These are phyloP conservation scores for Dioscorea dumetorum DNA, from an alignment of 106 monocot species.

Conservation along the genomic window DNA sequence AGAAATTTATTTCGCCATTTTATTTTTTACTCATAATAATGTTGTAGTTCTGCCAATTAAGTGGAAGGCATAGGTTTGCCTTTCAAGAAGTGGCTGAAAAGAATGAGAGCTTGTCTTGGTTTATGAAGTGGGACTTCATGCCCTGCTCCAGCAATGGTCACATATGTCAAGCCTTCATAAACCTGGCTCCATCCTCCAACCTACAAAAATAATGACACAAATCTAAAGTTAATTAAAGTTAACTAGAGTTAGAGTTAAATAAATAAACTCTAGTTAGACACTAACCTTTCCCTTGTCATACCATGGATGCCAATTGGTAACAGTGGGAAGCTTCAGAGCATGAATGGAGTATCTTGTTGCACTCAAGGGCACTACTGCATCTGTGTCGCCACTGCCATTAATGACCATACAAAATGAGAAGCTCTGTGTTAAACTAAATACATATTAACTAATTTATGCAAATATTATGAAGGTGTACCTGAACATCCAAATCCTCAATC, in stretches of 20 bases:
- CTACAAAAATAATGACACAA: slow-evolving; percentile 11
- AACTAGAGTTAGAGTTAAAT: background rate
- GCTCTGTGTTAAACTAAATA: too few species aligned
- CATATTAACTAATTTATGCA: too few species aligned
- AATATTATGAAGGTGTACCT: slow-evolving; percentile 33
- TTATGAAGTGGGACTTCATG: slow-evolving; percentile 86
- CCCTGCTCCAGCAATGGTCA: slow-evolving; percentile 70
- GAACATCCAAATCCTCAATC: slow-evolving; percentile 81
- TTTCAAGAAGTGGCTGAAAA: background rate
- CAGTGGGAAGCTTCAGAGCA: slow-evolving; percentile 74
- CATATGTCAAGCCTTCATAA: slow-evolving; percentile 74
- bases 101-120: slow-evolving; percentile 58
- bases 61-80: background rate
- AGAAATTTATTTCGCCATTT: too few species aligned
- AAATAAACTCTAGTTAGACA: background rate
- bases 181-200: slow-evolving; percentile 92
- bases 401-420: too few species aligned
- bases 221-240: background rate
- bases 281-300: slow-evolving; percentile 76
- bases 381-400: slow-evolving; percentile 78
- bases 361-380: slow-evolving; percentile 84
- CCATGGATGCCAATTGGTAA: slow-evolving; percentile 86
- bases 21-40: too few species aligned
- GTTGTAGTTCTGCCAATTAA: too few species aligned
- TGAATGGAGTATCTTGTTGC: slow-evolving; percentile 89